Percentiles rank a stretch among this genome's conserved stretches.
Conservation (phyloP, 2,329 filamentous ascomycete genomes). For the Colletotrichum scovillei region DNA sequence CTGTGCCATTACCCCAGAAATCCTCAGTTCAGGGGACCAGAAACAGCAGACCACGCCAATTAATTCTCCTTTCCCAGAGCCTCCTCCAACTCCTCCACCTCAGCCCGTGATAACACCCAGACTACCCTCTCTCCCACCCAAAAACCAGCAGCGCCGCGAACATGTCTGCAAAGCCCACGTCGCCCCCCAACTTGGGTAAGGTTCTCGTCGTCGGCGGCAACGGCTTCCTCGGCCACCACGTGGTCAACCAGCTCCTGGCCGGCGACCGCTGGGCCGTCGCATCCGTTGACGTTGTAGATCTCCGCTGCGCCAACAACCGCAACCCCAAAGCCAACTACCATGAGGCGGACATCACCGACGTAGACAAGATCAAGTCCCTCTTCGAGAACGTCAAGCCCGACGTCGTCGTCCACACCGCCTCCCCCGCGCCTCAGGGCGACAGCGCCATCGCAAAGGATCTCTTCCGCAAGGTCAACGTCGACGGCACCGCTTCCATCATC, state of each 20-base stretch:
- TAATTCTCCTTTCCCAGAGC: background rate
- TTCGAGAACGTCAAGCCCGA: slow-evolving; percentile 78
- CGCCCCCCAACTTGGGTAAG: slow-evolving; percentile 64
- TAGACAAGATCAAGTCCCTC: slow-evolving; percentile 67
- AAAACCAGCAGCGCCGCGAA: background rate
- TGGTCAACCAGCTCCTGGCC: slow-evolving; percentile 78
- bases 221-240: slow-evolving; percentile 86
- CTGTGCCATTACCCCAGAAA: slow-evolving; percentile 18
- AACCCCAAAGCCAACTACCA: slow-evolving; percentile 71
- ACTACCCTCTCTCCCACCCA: background rate
- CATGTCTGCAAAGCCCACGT: slow-evolving; percentile 44
- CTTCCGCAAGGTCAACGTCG: slow-evolving; percentile 87
- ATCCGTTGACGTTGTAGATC: slow-evolving; percentile 77
- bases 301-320: slow-evolving; percentile 78
- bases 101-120: background rate
- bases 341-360: slow-evolving; percentile 82
- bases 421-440: slow-evolving; percentile 69
- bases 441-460: slow-evolving; percentile 65
- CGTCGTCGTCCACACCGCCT: slow-evolving; percentile 92
- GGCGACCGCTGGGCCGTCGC: slow-evolving; percentile 52
- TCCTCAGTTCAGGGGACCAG: slow-evolving; percentile 12
- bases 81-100: background rate
- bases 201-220: slow-evolving; percentile 86
- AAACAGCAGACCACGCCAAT: slow-evolving; percentile 4
- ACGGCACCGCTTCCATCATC: slow-evolving; percentile 83